phyloP scores from a whole-genome alignment of 306 rosid genomes.

The Lablab purpureus region DNA sequence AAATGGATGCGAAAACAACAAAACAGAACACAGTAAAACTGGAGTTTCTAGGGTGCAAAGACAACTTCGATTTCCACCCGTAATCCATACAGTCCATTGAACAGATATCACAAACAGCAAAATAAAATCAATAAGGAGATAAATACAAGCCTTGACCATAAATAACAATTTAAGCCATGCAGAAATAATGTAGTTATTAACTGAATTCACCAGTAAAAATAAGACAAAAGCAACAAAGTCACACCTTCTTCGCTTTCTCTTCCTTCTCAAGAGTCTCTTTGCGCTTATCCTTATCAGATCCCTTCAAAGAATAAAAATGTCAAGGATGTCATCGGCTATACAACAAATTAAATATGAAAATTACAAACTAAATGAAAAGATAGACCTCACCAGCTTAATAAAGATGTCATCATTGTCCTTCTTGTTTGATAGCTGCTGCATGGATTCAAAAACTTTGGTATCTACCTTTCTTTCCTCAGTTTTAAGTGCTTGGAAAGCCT shows the following conservation, averaged over 20 bases:
- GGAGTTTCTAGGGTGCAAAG: slow-evolving; percentile 1
- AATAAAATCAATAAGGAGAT: background rate
- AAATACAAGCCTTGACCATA: background rate
- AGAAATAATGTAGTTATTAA: background rate
- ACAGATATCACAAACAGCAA: background rate
- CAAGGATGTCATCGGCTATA: background rate
- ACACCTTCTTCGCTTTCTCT: slow-evolving; percentile 80
- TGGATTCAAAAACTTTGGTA: slow-evolving; percentile 65
- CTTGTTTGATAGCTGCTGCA: slow-evolving; percentile 79
- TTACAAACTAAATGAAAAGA: background rate
- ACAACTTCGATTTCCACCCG: background rate
- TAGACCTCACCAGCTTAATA: slow-evolving; percentile 64
- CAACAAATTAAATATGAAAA: background rate
- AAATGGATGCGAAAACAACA: background rate
- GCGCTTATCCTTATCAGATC: slow-evolving; percentile 82
- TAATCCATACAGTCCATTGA: background rate
- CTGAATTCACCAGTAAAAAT: background rate
- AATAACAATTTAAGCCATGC: background rate
- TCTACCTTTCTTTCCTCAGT: slow-evolving; percentile 76
- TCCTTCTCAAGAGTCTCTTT: slow-evolving; percentile 78
- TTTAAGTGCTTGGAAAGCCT: slow-evolving; percentile 62
- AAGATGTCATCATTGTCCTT: slow-evolving; percentile 70
- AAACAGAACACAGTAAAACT: background rate
- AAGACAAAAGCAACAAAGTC: background rate
- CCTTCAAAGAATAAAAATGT: slow-evolving; percentile 46